A percentile compares a stretch with the other conserved stretches of the same genome.
Conservation (phyloP, 805 yeast genomes). For the Nakazawaea anatomiae region DNA sequence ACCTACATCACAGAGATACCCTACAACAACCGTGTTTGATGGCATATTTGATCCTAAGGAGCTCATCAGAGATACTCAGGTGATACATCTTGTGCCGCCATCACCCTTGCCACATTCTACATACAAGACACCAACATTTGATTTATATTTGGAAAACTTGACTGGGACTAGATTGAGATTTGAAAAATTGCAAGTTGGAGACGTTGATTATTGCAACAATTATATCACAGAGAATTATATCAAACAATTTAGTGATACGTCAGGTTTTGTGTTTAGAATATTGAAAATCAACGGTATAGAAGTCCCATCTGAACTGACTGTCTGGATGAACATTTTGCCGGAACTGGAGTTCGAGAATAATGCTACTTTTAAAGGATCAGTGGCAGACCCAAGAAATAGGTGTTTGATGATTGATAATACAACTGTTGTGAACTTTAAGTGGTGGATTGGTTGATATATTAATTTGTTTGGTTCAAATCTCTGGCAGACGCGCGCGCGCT, state of each 20-base stretch:
- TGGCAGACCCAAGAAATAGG: conserved; percentile 14
- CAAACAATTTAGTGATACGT: not conserved
- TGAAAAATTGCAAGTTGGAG: conserved; percentile 37
- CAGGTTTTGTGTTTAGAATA: conserved; percentile 14
- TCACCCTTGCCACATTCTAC: conserved; percentile 9
- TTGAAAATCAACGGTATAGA: conserved; percentile 20
- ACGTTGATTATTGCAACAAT: conserved; percentile 27
- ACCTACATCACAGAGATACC: conserved; percentile 2
- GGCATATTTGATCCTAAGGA: conserved; percentile 17
- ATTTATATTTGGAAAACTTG: conserved; percentile 34
- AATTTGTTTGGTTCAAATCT: not conserved
- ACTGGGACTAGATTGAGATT: conserved; percentile 37
- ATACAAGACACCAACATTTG: conserved; percentile 16
- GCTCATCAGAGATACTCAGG: conserved; percentile 9
- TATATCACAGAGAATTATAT: not conserved
- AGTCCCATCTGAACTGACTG: conserved; percentile 12
- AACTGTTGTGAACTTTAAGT: conserved; percentile 18
- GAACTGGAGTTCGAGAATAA: not conserved
- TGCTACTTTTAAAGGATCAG: not conserved
- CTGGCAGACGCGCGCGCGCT: not conserved
- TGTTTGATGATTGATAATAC: conserved; percentile 14
- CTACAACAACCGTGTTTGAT: conserved; percentile 23
- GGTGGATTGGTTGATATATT: conserved; percentile 4
- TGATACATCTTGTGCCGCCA: not conserved
- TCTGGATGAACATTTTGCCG: conserved; percentile 18